Evolutionary conservation across 2,329 filamentous ascomycete genomes (phyloP).

Genomic region (Grosmannia clavigera): DNA sequence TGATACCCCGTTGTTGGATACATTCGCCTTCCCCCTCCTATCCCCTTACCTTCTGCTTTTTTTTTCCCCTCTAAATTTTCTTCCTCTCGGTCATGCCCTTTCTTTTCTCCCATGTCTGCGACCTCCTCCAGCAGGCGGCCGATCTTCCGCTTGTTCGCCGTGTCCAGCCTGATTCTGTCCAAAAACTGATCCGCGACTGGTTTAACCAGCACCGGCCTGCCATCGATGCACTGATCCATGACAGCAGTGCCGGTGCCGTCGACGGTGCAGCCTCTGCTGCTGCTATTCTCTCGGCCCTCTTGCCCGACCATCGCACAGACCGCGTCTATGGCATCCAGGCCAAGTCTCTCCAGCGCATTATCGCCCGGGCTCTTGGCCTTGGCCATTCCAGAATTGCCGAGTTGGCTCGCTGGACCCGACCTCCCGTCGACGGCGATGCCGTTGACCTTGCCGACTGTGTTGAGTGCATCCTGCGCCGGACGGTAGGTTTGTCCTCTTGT

Average conservation of each 20-base stretch:
- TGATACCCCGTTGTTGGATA: background rate
- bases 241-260: no score
- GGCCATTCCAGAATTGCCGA: constrained; percentile 47
- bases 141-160: constrained; percentile 20
- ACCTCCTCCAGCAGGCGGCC: constrained; percentile 59
- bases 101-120: constrained; percentile 58
- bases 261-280: constrained; percentile 15
- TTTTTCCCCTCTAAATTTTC: background rate
- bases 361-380: constrained; percentile 55
- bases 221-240: background rate
- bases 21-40: background rate
- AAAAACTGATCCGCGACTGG: constrained; percentile 46
- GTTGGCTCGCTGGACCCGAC: constrained; percentile 48
- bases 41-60: background rate
- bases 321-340: constrained; percentile 63
- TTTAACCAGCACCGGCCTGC: constrained; percentile 47
- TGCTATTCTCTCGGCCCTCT: constrained; percentile 61
- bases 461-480: constrained; percentile 47
- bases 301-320: constrained; percentile 66
- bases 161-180: constrained; percentile 8
- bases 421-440: constrained; percentile 49
- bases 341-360: constrained; percentile 48
- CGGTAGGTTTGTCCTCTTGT: constrained; percentile 29
- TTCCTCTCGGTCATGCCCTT: constrained; percentile 39
- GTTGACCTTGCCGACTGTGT: constrained; percentile 62